Evolutionary conservation across 2,329 filamentous ascomycete species (phyloP).

Genomic region (Parascedosporium putredinis): DNA sequence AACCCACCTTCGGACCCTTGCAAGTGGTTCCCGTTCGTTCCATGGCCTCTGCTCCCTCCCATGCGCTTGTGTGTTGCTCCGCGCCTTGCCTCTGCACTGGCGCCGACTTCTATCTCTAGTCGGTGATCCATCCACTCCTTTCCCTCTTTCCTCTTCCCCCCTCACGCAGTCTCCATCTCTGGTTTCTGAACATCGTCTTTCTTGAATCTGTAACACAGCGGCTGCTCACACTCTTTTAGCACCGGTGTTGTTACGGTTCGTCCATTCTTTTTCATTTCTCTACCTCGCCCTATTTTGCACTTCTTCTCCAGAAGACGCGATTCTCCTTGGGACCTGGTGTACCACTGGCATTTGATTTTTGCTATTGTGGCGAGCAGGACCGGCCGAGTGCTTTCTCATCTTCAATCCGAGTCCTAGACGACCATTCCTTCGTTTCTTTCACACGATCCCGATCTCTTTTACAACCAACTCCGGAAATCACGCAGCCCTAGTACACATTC

Average conservation of each 20-base stretch:
- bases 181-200: no score
- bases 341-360: neutral
- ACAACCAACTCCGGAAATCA: neutral
- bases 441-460: no score
- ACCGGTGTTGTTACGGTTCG: slow-evolving; percentile 5
- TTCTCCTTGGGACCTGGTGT: neutral
- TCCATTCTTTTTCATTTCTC: slow-evolving; percentile 4
- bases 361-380: neutral
- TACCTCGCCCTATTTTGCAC: neutral
- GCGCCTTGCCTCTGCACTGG: neutral
- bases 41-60: neutral
- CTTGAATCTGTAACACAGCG: neutral
- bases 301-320: slow-evolving; percentile 2
- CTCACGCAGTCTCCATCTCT: neutral
- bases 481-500: neutral
- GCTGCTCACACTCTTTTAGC: slow-evolving; percentile 7
- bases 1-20: slow-evolving; percentile 1
- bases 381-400: neutral
- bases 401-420: neutral
- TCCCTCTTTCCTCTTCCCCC: neutral
- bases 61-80: slow-evolving; percentile 1
- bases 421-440: neutral
- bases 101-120: neutral
- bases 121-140: neutral
- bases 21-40: neutral